Conservation (phyloP, 805 yeast species). For the Hermanozyma aechmeae region DNA sequence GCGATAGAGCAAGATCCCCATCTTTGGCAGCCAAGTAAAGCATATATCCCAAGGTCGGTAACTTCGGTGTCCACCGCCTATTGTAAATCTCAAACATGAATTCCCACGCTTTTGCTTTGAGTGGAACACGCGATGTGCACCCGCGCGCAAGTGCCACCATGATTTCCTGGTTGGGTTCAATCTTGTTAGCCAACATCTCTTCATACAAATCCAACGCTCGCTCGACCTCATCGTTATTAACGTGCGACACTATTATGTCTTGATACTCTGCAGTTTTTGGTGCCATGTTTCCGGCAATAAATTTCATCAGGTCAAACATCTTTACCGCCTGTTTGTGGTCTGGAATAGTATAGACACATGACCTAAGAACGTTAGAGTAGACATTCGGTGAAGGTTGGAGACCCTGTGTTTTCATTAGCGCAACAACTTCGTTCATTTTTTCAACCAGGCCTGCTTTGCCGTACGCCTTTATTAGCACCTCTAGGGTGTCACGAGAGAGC, state of each 20-base stretch:
- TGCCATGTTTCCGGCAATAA: conserved; percentile 50
- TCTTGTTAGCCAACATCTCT: conserved; percentile 42
- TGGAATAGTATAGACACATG: conserved; percentile 43
- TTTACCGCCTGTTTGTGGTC: conserved; percentile 56
- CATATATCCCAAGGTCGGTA: conserved; percentile 54
- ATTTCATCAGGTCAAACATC: conserved; percentile 80
- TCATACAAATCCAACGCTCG: conserved; percentile 67
- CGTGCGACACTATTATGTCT: conserved; percentile 59
- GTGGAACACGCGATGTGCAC: conserved; percentile 44
- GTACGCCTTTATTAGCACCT: conserved; percentile 35
- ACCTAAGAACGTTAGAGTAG: conserved; percentile 50
- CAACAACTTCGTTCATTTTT: conserved; percentile 27
- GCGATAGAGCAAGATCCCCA: conserved; percentile 63
- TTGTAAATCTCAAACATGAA: conserved; percentile 58
- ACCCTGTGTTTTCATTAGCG: conserved; percentile 26
- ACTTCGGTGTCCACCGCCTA: conserved; percentile 30
- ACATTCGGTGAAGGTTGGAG: conserved; percentile 36
- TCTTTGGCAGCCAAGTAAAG: conserved; percentile 69
- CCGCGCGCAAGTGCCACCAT: conserved; percentile 57
- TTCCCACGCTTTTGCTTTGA: conserved; percentile 63
- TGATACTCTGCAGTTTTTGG: conserved; percentile 67
- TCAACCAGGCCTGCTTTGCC: conserved; percentile 30
- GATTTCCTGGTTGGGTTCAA: conserved; percentile 23
- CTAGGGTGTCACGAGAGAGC: conserved; percentile 32
- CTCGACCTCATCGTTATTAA: conserved; percentile 55